phyloP scores from a whole-genome alignment of 352 stramenopile species.

The Elongisporangium anandrum region DNA sequence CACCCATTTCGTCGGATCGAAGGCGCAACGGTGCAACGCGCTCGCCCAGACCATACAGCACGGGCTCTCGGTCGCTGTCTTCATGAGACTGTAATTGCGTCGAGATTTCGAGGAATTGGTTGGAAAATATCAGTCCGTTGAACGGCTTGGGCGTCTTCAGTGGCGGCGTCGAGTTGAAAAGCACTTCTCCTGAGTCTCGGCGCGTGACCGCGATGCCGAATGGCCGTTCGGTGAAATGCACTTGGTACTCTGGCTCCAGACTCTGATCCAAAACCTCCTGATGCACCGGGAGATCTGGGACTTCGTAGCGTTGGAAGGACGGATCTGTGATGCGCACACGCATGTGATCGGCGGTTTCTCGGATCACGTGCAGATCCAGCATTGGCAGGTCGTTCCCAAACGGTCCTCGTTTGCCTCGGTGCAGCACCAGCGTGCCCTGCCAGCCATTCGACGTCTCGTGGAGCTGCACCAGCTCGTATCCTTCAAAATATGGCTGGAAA shows the following conservation, averaged over 20 bases:
- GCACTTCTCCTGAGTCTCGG: constrained; percentile 41
- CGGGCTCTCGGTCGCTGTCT: constrained; percentile 18
- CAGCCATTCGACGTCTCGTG: constrained; percentile 49
- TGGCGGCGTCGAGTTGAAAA: constrained; percentile 84
- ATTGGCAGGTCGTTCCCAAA: constrained; percentile 76
- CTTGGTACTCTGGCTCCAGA: constrained; percentile 24
- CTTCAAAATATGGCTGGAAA: constrained; percentile 65
- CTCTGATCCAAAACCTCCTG: constrained; percentile 1
- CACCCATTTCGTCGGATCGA: constrained; percentile 32
- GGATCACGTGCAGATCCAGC: constrained; percentile 59
- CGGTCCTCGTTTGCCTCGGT: constrained; percentile 35
- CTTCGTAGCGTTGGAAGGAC: constrained; percentile 67
- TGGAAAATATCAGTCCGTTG: constrained; percentile 73
- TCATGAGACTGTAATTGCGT: constrained; percentile 36
- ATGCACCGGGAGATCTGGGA: constrained; percentile 26
- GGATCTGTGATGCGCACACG: constrained; percentile 83
- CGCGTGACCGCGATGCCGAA: constrained; percentile 74
- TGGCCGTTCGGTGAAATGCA: constrained; percentile 59
- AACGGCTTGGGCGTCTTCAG: constrained; percentile 31
- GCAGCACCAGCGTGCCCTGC: constrained; percentile 48
- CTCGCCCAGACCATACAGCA: constrained; percentile 78
- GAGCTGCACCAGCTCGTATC: constrained; percentile 65
- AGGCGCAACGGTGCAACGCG: constrained; percentile 39
- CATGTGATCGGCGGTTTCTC: constrained; percentile 38
- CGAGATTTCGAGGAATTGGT: constrained; percentile 87